phyloP scores from a whole-genome alignment of 2,329 filamentous ascomycete genomes.

The Biscogniauxia mediterranea region DNA sequence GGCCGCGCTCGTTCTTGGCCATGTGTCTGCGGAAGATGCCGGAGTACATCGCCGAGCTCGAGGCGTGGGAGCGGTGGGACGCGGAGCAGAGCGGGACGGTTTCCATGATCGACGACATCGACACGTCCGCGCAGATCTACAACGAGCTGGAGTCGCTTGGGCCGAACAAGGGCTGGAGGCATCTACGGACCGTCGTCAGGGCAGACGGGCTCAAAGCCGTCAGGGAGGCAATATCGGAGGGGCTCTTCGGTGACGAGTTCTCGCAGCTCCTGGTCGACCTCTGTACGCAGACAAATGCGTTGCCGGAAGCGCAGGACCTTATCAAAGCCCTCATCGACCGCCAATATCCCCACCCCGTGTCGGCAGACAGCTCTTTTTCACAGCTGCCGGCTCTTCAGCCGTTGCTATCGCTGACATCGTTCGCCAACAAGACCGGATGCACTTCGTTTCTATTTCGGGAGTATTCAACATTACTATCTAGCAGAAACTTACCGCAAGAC shows the following conservation, averaged over 20 bases:
- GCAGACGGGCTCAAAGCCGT: constrained; percentile 47
- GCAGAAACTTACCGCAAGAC: constrained; percentile 35
- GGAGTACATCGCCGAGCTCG: constrained; percentile 45
- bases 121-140: constrained; percentile 46
- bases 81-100: constrained; percentile 38
- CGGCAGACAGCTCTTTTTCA: constrained; percentile 31
- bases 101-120: constrained; percentile 34
- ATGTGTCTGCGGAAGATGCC: constrained; percentile 51
- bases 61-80: constrained; percentile 40
- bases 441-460: constrained; percentile 37
- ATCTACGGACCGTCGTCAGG: constrained; percentile 44
- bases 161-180: constrained; percentile 43
- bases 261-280: constrained; percentile 41
- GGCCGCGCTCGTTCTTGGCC: constrained; percentile 43
- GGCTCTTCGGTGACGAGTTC: constrained; percentile 41
- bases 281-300: constrained; percentile 36
- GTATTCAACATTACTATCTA: constrained; percentile 36
- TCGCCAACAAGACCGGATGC: constrained; percentile 31
- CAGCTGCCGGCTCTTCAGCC: constrained; percentile 29
- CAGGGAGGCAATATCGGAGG: constrained; percentile 40
- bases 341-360: constrained; percentile 36
- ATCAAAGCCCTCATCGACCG: constrained; percentile 36
- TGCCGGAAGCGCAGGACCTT: constrained; percentile 42
- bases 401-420: constrained; percentile 36
- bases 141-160: constrained; percentile 47